These are phyloP conservation scores for Phialophora verrucosa DNA, from an alignment of 2,329 filamentous ascomycete species.

Conservation along the genomic window DNA sequence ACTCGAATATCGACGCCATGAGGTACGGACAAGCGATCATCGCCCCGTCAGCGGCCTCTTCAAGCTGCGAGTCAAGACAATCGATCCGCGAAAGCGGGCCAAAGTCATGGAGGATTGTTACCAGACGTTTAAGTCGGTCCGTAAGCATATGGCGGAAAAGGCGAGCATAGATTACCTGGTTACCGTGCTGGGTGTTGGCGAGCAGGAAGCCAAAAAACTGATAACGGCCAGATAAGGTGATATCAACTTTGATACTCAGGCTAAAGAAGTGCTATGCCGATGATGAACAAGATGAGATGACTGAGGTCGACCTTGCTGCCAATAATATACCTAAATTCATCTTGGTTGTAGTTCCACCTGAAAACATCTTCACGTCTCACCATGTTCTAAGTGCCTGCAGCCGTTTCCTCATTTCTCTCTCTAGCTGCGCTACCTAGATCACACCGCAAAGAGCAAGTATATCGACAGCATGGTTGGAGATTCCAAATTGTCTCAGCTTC, in stretches of 20 bases:
- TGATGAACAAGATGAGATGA: not conserved
- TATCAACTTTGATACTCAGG: constrained; percentile 1
- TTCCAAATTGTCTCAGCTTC: too few species aligned
- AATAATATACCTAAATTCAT: not conserved
- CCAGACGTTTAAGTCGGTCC: constrained; percentile 72
- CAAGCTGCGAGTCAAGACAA: constrained; percentile 80
- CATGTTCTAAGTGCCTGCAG: not conserved
- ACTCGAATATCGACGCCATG: constrained; percentile 84
- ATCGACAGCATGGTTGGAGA: too few species aligned
- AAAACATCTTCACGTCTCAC: not conserved
- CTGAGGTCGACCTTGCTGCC: not conserved
- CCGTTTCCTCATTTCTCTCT: not conserved
- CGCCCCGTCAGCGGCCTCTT: constrained; percentile 88
- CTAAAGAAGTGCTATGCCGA: constrained; percentile 1
- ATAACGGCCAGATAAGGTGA: constrained; percentile 23
- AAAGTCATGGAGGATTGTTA: constrained; percentile 74
- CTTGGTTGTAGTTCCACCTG: not conserved
- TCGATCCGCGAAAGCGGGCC: constrained; percentile 70
- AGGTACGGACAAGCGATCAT: constrained; percentile 90
- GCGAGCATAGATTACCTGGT: constrained; percentile 37
- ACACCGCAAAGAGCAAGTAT: too few species aligned
- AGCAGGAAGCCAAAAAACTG: constrained; percentile 29
- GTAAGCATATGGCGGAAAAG: constrained; percentile 32
- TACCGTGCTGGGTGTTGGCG: constrained; percentile 23
- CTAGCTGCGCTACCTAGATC: too few species aligned